A percentile compares a stretch with the other conserved stretches of the same genome.
These are phyloP conservation scores for Saksenaea oblongispora DNA, from an alignment of 371 early-diverging fungal species.

Conservation along the genomic window DNA sequence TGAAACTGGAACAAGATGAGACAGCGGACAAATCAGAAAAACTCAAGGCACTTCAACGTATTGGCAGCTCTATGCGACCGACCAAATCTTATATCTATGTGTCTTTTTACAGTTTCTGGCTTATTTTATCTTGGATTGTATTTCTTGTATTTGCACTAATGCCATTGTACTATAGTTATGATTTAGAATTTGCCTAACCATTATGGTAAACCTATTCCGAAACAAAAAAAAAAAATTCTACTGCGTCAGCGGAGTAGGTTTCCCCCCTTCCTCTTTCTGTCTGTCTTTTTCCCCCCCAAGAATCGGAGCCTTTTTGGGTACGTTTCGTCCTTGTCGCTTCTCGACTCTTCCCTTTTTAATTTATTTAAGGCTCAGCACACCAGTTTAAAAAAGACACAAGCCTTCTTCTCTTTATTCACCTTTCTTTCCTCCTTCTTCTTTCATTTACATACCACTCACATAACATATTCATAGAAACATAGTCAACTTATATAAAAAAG, in stretches of 20 bases:
- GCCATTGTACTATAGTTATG: conserved; percentile 38
- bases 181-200: background rate
- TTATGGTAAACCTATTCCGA: background rate
- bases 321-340: too few species aligned
- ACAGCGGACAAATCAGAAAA: conserved; percentile 13
- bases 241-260: conserved; percentile 1
- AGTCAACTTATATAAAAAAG: too few species aligned
- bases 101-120: conserved; percentile 33
- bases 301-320: background rate
- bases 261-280: background rate
- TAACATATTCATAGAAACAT: too few species aligned
- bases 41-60: conserved; percentile 21
- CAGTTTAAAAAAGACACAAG: background rate
- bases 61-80: conserved; percentile 29
- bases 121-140: conserved; percentile 40
- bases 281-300: background rate
- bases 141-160: conserved; percentile 50
- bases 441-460: background rate
- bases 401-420: conserved; percentile 10
- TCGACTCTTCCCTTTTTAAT: background rate
- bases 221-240: background rate
- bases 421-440: conserved; percentile 4
- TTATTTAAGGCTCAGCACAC: background rate
- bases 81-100: conserved; percentile 29
- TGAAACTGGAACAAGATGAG: conserved; percentile 28